Evolutionary conservation across 768 basidiomycete genomes (phyloP), one percentile per base, ranked within the genome.

Genomic region (Crepidotus variabilis): DNA sequence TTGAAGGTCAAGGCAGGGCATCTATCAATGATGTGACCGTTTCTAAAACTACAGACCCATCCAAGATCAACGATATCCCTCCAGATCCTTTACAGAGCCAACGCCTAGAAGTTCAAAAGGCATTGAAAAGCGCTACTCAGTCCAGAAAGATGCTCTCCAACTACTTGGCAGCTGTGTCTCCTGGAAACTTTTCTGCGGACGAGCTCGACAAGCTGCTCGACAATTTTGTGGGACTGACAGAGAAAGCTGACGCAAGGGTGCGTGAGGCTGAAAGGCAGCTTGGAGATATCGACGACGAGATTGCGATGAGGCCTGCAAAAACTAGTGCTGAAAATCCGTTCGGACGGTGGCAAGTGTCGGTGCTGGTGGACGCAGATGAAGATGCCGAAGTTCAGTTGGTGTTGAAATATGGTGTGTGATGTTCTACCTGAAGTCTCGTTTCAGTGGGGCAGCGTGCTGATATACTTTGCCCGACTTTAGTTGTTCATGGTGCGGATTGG

Each of bases 21-120:
- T 72, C 71, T 0, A 75, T 77, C 51, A 73, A 75, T 48, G 73
- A 77, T 57, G 74, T 76, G 2, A 65, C 67, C 14, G 53, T 73
- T 35, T 68, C 65, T 2, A 14, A 57, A 20, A 52, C 54, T 1
- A 45, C 52, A 18, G 28, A 35, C 32, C 50, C 56, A 16, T 47
- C 32, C 1, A 54, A 54, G 52, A 61, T 66, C 36, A 28, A 28
- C 28, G 8, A 28, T 28, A 4, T 8, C 3, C 50, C 23, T 9
- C 55, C 55, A 13, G 34, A 51, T 1, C 61, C 35, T 1, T 61
- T 74, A 1, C 13, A 55, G n/a, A 22, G 48, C 1, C 64, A 61
- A 50, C 61, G 64, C 21, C 52, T 65, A 6, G 59, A 56, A 16
- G 53, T 54, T 0, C 16, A 56, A 11, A 68, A 65, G 21, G 67